A percentile compares a stretch with the other conserved stretches of the same genome.
Conservation (phyloP, 192 early-diverging fungal species). For the Coemansia guatemalensis region DNA sequence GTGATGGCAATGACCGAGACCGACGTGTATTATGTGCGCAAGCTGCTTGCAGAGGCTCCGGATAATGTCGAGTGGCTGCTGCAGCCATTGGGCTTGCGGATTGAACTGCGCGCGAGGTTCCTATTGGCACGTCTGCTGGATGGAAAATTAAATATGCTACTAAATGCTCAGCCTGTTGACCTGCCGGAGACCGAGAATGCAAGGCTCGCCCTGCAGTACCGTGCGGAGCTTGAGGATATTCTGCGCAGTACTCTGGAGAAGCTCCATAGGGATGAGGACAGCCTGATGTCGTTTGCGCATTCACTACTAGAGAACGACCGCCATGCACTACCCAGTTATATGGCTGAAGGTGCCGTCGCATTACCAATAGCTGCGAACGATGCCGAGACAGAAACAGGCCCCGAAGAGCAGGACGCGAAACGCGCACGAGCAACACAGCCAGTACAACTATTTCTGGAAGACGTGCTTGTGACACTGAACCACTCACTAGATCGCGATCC, state of each 20-base stretch:
- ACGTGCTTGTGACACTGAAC: slow-evolving; percentile 19
- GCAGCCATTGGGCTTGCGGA: slow-evolving; percentile 52
- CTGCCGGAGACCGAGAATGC: slow-evolving; percentile 31
- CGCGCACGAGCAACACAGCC: not conserved
- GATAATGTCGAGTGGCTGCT: slow-evolving; percentile 2
- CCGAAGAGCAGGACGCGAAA: not conserved
- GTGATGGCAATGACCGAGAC: slow-evolving; percentile 66
- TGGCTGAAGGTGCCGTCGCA: not conserved
- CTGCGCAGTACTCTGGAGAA: slow-evolving; percentile 14
- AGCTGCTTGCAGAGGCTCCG: slow-evolving; percentile 14
- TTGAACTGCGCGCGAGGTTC: slow-evolving; percentile 59
- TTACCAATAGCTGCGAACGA: slow-evolving; percentile 1
- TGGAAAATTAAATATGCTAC: slow-evolving; percentile 36
- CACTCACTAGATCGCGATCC: slow-evolving; percentile 26
- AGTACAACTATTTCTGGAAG: slow-evolving; percentile 11
- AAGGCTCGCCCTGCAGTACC: slow-evolving; percentile 54
- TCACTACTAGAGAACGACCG: not conserved
- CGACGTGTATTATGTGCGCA: slow-evolving; percentile 39
- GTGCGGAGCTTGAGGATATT: slow-evolving; percentile 36
- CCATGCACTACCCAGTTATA: slow-evolving; percentile 22
- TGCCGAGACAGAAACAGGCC: not conserved
- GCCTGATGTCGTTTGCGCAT: slow-evolving; percentile 18
- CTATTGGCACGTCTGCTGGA: slow-evolving; percentile 51
- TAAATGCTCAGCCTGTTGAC: slow-evolving; percentile 2
- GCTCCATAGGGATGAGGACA: slow-evolving; percentile 2